A percentile compares a stretch with the other conserved stretches of the same genome.
Evolutionary conservation across 176 grass and related monocot genomes (phyloP).

Genomic region (Alloteropsis semialata): DNA sequence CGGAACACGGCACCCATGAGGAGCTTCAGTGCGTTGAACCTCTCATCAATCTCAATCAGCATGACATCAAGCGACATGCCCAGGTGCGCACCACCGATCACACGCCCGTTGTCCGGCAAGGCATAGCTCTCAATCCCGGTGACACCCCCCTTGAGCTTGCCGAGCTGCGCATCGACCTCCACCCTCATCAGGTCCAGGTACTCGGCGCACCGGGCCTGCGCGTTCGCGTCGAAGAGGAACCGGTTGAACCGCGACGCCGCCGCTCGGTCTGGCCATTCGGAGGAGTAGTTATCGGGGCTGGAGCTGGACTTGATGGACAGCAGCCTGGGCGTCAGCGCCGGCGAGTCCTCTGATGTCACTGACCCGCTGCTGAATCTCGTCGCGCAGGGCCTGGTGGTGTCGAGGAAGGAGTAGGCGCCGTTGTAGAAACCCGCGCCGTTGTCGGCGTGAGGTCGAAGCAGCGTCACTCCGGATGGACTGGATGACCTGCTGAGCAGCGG

Average conservation of each 20-base stretch:
- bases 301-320: slow-evolving; percentile 36
- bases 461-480: not conserved
- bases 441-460: not conserved
- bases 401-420: slow-evolving; percentile 21
- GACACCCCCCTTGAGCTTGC: slow-evolving; percentile 61
- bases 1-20: slow-evolving; percentile 60
- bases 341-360: slow-evolving; percentile 43
- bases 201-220: slow-evolving; percentile 20
- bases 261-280: slow-evolving; percentile 16
- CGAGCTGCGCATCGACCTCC: slow-evolving; percentile 55
- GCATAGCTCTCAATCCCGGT: slow-evolving; percentile 42
- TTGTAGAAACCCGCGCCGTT: not conserved
- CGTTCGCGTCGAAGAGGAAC: slow-evolving; percentile 5
- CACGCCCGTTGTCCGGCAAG: slow-evolving; percentile 12
- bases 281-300: slow-evolving; percentile 33
- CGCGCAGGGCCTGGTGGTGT: not conserved
- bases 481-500: slow-evolving; percentile 14
- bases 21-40: slow-evolving; percentile 62
- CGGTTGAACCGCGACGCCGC: not conserved
- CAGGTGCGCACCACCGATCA: slow-evolving; percentile 12
- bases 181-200: slow-evolving; percentile 43
- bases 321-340: slow-evolving; percentile 26
- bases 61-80: slow-evolving; percentile 48
- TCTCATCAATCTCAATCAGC: slow-evolving; percentile 69
- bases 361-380: slow-evolving; percentile 33